Base-by-base conservation (phyloP, 805 yeast genomes). In the Candida ovalis region DNA sequence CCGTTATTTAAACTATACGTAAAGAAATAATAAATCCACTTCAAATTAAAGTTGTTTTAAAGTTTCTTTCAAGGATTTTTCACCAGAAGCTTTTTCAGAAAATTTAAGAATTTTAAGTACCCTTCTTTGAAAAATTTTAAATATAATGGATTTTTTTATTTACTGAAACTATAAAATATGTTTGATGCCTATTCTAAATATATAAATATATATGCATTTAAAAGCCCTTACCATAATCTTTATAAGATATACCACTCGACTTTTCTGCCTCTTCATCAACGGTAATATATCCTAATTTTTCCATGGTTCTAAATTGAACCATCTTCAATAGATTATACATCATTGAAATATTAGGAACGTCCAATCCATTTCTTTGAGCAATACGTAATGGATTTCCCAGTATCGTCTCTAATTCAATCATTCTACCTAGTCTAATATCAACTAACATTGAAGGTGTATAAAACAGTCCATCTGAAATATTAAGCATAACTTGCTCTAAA, bases 271-370 rank as follows among this genome's bases (percentile, higher is more conserved):
- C 41, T 8, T 62, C 61, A 36, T 70, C 62, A 7, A 74, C 58
- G 3, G 46, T 55, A 40, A 74, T 51, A 28, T 68, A 49, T 0
- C 86, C 87, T 13, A 52, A 65, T 38, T 68, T 60, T 59, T 86
- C 92, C 62, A 78, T 78, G 37, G 81, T 64, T 50, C 76, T 68
- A 57, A 78, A 77, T 66, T 86, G 94, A 42, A 77, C 73, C 60
- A 84, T 72, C 40, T 75, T 71, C 47, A 86, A 71, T 43, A 86
- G 67, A 27, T 71, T 64, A 61, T 86, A 86, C 41, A 86, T 59
- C 56, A 79, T 67, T 0, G 71, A 64, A 45, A 88, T 73, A 9
- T 73, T 69, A 1, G 96, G 95, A 1, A 84, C 73, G 4, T 60
- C 50, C 10, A 76, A 68, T 1, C 68, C 67, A 49, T 71, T 68